phyloP scores from a whole-genome alignment of 352 stramenopile genomes.

The Phytophthora cactorum region DNA sequence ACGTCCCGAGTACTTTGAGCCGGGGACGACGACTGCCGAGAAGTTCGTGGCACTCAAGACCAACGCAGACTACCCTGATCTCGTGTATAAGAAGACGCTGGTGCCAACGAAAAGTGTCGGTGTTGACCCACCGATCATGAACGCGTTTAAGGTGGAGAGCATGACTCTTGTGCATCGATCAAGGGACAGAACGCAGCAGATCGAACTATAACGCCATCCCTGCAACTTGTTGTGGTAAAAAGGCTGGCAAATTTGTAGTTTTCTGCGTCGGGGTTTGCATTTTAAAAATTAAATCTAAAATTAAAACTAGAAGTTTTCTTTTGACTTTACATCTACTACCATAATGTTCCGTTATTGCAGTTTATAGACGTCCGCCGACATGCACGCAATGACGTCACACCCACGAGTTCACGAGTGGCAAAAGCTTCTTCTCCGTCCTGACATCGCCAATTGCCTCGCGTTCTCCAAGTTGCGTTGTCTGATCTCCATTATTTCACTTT shows the following conservation, averaged over 20 bases:
- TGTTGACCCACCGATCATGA: slow-evolving; percentile 10
- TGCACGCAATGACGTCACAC: neutral
- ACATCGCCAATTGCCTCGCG: slow-evolving; percentile 34
- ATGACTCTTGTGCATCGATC: slow-evolving; percentile 27
- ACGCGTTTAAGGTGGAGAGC: slow-evolving; percentile 27
- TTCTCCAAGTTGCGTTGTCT: slow-evolving; percentile 43
- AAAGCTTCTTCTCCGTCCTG: slow-evolving; percentile 22
- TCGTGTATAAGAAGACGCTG: slow-evolving; percentile 41
- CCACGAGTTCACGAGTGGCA: slow-evolving; percentile 10
- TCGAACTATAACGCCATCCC: slow-evolving; percentile 20
- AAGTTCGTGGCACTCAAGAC: slow-evolving; percentile 38
- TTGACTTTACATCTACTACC: too few species aligned
- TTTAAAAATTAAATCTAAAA: too few species aligned
- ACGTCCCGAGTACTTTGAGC: slow-evolving; percentile 36
- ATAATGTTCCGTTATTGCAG: too few species aligned
- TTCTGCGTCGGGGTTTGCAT: too few species aligned
- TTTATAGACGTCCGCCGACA: too few species aligned
- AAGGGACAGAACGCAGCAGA: slow-evolving; percentile 5
- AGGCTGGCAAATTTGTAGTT: too few species aligned
- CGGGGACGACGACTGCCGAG: slow-evolving; percentile 30
- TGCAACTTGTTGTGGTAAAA: too few species aligned
- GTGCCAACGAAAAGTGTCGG: slow-evolving; percentile 11
- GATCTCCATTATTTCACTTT: slow-evolving; percentile 42
- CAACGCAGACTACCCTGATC: slow-evolving; percentile 26
- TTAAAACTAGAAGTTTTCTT: too few species aligned